These are phyloP conservation scores for Ogataea pini DNA, from an alignment of 805 yeast genomes.

Conservation along the genomic window DNA sequence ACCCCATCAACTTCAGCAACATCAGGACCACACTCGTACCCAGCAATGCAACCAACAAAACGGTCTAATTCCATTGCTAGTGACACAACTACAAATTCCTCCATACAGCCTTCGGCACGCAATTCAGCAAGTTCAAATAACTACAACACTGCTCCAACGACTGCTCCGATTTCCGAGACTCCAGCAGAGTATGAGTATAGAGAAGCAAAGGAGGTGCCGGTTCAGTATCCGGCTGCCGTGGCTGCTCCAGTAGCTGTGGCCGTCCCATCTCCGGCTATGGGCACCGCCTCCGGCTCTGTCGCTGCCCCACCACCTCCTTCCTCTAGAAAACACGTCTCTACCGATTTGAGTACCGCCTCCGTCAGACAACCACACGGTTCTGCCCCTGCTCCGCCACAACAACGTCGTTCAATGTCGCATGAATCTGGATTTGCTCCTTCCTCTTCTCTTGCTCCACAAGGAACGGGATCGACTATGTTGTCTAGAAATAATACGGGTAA, in stretches of 20 bases:
- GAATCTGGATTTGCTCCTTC: constrained; percentile 16
- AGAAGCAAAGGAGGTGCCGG: background rate
- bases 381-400: constrained; percentile 36
- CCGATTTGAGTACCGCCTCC: constrained; percentile 17
- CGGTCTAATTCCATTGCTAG: constrained; percentile 30
- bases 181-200: constrained; percentile 10
- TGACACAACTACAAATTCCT: constrained; percentile 16
- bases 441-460: constrained; percentile 40
- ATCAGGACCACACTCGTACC: constrained; percentile 22
- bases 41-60: constrained; percentile 36
- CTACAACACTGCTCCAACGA: constrained; percentile 17
- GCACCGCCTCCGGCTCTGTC: constrained; percentile 12
- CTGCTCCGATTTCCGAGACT: constrained; percentile 21
- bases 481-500: constrained; percentile 36
- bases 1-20: too few relatives aligned
- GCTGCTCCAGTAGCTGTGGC: background rate
- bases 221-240: background rate
- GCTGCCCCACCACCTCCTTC: constrained; percentile 38
- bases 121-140: constrained; percentile 14
- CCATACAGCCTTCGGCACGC: constrained; percentile 29
- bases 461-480: constrained; percentile 42
- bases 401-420: constrained; percentile 29
- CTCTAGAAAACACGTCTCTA: constrained; percentile 33
- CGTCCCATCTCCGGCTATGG: constrained; percentile 21
- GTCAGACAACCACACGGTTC: constrained; percentile 30